Evolutionary conservation across 495 filamentous ascomycete species (phyloP).

Genomic region (Umbilicaria muhlenbergii): DNA sequence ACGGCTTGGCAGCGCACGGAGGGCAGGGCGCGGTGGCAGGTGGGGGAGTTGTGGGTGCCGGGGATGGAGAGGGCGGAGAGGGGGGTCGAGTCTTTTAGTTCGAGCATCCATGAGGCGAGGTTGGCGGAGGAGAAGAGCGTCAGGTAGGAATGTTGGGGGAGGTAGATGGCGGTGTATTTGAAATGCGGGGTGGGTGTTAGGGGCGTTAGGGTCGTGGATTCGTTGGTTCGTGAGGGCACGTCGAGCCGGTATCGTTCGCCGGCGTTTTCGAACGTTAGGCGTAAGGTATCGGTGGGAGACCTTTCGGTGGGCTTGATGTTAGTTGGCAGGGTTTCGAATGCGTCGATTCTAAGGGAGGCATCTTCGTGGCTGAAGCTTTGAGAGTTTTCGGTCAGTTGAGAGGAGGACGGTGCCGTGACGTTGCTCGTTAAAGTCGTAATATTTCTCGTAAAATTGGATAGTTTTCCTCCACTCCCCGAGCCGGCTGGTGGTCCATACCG

Average conservation of each 20-base stretch:
- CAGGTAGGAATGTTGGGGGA: conserved; percentile 47
- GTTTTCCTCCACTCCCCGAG: conserved; percentile 14
- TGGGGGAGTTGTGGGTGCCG: conserved; percentile 90
- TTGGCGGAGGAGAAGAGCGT: conserved; percentile 59
- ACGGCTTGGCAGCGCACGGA: conserved; percentile 91
- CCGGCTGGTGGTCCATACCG: conserved; percentile 37
- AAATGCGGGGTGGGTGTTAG: conserved; percentile 37
- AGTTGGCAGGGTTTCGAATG: conserved; percentile 41
- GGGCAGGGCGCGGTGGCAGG: conserved; percentile 66
- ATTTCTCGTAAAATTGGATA: conserved; percentile 36
- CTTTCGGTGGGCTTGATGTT: conserved; percentile 31
- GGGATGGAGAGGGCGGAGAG: conserved; percentile 79
- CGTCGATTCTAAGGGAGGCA: conserved; percentile 36
- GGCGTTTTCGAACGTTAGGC: conserved; percentile 45
- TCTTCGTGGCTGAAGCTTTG: conserved; percentile 39
- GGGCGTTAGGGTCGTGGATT: conserved; percentile 39
- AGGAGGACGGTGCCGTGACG: conserved; percentile 21
- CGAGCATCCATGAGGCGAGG: conserved; percentile 66
- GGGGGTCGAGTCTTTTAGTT: conserved; percentile 47
- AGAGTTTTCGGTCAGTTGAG: conserved; percentile 31
- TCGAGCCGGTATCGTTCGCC: conserved; percentile 47
- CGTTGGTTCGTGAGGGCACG: conserved; percentile 35
- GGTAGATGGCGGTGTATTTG: conserved; percentile 60
- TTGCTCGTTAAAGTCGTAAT: conserved; percentile 25
- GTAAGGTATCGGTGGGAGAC: conserved; percentile 36